Evolutionary conservation across 805 yeast species (phyloP), one percentile per base, ranked within the genome.

Genomic region (Allodekkera sacchari): DNA sequence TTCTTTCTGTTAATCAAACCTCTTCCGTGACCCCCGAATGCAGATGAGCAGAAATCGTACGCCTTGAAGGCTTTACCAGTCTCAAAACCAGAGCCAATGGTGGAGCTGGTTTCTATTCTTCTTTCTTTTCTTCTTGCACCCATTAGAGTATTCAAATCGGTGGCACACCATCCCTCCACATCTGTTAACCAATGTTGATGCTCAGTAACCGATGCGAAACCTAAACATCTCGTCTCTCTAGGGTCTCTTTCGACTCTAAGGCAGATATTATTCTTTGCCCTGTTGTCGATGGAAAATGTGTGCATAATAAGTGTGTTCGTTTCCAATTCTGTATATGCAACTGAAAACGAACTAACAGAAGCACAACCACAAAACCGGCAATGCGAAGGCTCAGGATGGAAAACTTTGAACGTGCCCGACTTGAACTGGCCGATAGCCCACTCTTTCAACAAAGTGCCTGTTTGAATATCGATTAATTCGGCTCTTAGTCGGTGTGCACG

Each of bases 331-430:
- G 78, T 75, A 53, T 85, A 85, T 1, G 78, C 77, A 14, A 84
- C 61, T 1, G 89, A 77, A 32, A 85, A 66, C 3, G 88, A 69
- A 15, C 74, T 67, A 25, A 85, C 69, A 0, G 94, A 79, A 0
- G 83, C 85, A 59, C 94, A 80, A 3, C 96, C 96, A 61, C 96
- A 85, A 55, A 85, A 85, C 28, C 81, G 68, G 57, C 96, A 85
- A 57, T 85, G 95, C 1, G 85, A 76, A 5, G 94, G 94, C 43
- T 79, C 85, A 26, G 82, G 78, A 50, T 85, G 94, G 40, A 83
- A 74, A 1, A 82, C 92, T 35, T 66, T 61, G 39, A 85, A 68
- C 0, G 80, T 50, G 2, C 69, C 69, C 3, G 71, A 69, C 42
- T 73, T 74, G 58, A 74, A 77, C 22, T 68, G 68, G 1, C 79